Conservation (phyloP, 208 protist genomes). For the Crithidia mellificae region DNA sequence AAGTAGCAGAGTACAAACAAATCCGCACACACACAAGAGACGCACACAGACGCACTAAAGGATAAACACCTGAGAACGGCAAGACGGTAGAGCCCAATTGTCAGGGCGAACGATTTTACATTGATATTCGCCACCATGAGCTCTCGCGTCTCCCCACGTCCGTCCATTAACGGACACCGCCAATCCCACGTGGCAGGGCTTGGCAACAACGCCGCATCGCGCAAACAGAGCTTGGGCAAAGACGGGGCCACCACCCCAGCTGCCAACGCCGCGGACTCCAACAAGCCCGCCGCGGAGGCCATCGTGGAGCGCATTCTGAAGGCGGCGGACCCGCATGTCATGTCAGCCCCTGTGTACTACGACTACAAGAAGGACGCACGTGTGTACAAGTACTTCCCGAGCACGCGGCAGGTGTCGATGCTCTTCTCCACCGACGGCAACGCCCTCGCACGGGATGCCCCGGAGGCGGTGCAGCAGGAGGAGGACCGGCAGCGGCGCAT, state of each 20-base stretch:
- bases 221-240: constrained; percentile 32
- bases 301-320: constrained; percentile 93
- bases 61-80: not conserved
- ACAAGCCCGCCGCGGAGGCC: constrained; percentile 45
- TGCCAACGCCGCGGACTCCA: constrained; percentile 22
- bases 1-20: no score
- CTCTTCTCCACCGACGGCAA: constrained; percentile 89
- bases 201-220: constrained; percentile 8
- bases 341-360: constrained; percentile 92
- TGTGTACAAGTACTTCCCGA: constrained; percentile 88
- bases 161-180: constrained; percentile 19
- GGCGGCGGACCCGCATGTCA: constrained; percentile 91
- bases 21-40: no score
- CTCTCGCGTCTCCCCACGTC: constrained; percentile 10
- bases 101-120: not conserved
- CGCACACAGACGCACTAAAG: no score
- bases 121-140: constrained; percentile 7
- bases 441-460: constrained; percentile 74
- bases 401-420: constrained; percentile 80
- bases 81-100: not conserved
- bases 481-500: constrained; percentile 80
- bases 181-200: not conserved
- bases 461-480: constrained; percentile 89
- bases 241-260: constrained; percentile 10
- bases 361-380: constrained; percentile 93